Evolutionary conservation across 2,329 filamentous ascomycete species (phyloP), one percentile per base, ranked within the genome.

Genomic region (Neofusicoccum kwambonambiense): DNA sequence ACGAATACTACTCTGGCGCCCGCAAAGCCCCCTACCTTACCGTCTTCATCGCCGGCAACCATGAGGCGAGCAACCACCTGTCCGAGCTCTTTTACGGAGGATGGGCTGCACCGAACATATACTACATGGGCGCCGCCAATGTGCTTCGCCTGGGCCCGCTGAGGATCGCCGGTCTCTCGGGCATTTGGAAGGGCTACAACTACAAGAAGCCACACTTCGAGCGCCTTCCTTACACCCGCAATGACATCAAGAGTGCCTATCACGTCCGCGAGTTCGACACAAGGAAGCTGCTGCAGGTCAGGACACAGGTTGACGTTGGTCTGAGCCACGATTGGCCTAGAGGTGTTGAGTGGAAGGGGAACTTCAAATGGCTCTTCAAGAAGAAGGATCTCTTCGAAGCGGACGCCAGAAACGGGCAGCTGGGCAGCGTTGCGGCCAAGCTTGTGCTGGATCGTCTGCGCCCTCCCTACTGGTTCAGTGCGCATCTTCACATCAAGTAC

Each of bases 301-400:
- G 87, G n/a, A 91, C 90, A 17, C 94, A 96, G 73, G 88, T 98
- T 42, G 95, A 99, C 70, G 81, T 99, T 50, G 93, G 93, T 2
- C 78, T 99, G 62, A 97, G 93, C 70, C 95, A 99, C 74, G 95
- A 99, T 79, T 99, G 95, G 95, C 95, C 95, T 0, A 87, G 89
- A 57, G 89, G 85, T 0, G 87, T 98, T 62, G 95, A 97, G 78
- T 88, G 86, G 74, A 85, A 88, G 68, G 95, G 95, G 4, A 84
- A 98, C 73, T 79, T 84, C 52, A 78, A 83, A 54, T 79, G 81
- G 47, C 80, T 99, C 1, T 96, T 93, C 75, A 81, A 79, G 35
- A 85, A 82, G 74, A 98, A 98, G 80, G 84, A 84, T 0, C 83
- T 87, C 70, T 95, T 98, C 68, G 83, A 87, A 68, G 79, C 86